Percentiles rank a stretch among this genome's conserved stretches.
Conservation (phyloP, 2,329 filamentous ascomycete species). For the Tolypocladium amazonense region DNA sequence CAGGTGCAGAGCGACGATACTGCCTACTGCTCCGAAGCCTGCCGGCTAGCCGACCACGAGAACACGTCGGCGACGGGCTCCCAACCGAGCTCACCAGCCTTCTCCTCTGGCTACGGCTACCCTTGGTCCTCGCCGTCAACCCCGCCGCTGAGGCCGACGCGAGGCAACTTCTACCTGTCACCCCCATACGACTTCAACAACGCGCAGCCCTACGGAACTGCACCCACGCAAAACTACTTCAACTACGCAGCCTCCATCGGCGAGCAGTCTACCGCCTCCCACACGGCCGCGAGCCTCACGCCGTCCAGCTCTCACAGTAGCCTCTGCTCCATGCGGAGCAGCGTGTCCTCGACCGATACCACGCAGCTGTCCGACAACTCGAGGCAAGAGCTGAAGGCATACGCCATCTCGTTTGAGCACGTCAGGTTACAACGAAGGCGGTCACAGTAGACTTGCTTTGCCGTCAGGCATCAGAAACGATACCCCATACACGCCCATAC, state of each 20-base stretch:
- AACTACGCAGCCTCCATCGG: constrained; percentile 16
- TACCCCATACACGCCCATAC: constrained; percentile 2
- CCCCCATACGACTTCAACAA: constrained; percentile 67
- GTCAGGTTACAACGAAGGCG: constrained; percentile 51
- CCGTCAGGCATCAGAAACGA: not conserved
- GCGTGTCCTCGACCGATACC: constrained; percentile 40
- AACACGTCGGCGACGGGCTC: constrained; percentile 50
- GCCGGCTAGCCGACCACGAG: constrained; percentile 80
- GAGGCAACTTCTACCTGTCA: constrained; percentile 53
- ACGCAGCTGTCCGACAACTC: constrained; percentile 62
- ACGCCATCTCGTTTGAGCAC: constrained; percentile 83
- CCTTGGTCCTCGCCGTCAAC: constrained; percentile 31
- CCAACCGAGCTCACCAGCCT: constrained; percentile 45
- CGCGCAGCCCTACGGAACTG: constrained; percentile 45
- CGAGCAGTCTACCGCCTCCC: constrained; percentile 4
- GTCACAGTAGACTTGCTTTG: constrained; percentile 32
- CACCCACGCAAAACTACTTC: constrained; percentile 28
- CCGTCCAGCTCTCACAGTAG: constrained; percentile 77
- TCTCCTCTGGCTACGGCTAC: constrained; percentile 34
- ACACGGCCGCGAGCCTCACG: constrained; percentile 35
- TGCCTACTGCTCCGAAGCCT: constrained; percentile 87
- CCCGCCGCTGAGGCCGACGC: constrained; percentile 6
- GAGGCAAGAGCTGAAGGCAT: constrained; percentile 69
- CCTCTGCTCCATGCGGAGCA: constrained; percentile 67
- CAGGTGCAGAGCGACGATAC: constrained; percentile 61